Evolutionary conservation across 306 rosid genomes (phyloP), one percentile per base, ranked within the genome.

Genomic region (Cicer cuneatum): DNA sequence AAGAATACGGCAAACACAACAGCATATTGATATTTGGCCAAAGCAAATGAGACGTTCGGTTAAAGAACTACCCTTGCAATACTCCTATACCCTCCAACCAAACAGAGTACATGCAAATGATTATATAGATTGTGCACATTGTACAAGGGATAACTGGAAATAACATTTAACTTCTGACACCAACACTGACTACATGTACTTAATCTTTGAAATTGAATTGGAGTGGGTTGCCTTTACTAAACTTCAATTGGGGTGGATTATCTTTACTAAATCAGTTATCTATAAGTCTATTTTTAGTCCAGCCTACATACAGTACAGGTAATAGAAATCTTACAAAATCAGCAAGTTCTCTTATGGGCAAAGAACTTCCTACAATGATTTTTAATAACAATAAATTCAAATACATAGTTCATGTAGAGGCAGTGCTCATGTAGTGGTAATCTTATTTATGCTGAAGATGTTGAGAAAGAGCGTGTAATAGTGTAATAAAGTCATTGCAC

Each of bases 211-310:
- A 67, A 11, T 12, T 38, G 29, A 53, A 52, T 29, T 29, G 35
- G 37, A 10, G 7, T 10, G 13, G 35, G 35, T 29, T 29, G 4
- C 35, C 35, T 29, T 29, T 0, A 29, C 73, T 67, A 63, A 45
- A 56, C 35, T 29, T 29, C 35, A 29, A 29, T 38, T 14, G 51
- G 46, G 7, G 47, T 1, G 7, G 10, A 7, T 13, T 19, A 29
- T 71, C 49, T 66, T 33, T 41, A 35, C 73, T 67, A 63, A 45
- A 56, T 51, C 40, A 69, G 2, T 13, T 47, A 21, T 6, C 14
- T 46, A 14, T 47, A 51, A 29, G 35, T 29, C 3, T 29, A 29
- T 29, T 3, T 29, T 29, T 4, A 29, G 35, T 5, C 35, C 58
- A 37, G 65, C 33, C 41, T 41, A 35, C 2, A 14, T 53, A 56